Evolutionary conservation across 306 rosid species (phyloP), one percentile per base, ranked within the genome.

Genomic region (Cicer chorassanicum): DNA sequence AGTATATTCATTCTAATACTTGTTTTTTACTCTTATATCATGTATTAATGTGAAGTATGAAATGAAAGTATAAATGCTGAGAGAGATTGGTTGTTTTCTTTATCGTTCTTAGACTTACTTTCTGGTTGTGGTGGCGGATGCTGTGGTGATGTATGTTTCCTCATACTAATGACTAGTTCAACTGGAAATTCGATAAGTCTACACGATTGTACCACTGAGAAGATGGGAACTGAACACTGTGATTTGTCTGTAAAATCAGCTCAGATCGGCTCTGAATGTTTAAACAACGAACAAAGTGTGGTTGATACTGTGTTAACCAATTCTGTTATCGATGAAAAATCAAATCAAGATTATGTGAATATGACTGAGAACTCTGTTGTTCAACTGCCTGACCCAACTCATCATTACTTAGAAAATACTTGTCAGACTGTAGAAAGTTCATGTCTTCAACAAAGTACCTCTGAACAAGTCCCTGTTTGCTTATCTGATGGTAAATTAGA

Each of bases 41-140:
- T 7, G 10, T 44, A 7, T 51, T 16, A 7, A 4, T 43, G 19
- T 73, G 12, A 19, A n/a, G 39, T 74, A 50, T 40, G 48, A 50
- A 18, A 55, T 29, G 39, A 46, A 64, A 64, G 51, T 9, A 42
- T 43, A 62, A 46, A 36, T 39, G 24, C 29, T 70, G 46, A 72
- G 43, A 15, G 60, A 46, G 21, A 19, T 51, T 73, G 14, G 6
- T 38, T 74, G 0, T 56, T 51, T 54, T 79, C 53, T 71, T 29
- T 76, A 65, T 76, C 63, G 39, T 69, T 70, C 24, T n/a, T 79
- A 81, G 73, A 19, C 60, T 70, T 51, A 3, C 64, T 64, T 75
- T 70, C 40, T 76, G 70, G 76, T 15, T 77, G 65, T 83, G 82
- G 88, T 80, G 84, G 86, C 55, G 46, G 80, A 67, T 81, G 83